phyloP scores from a whole-genome alignment of 257 asterid genomes.

The Linderniella brevidens region DNA sequence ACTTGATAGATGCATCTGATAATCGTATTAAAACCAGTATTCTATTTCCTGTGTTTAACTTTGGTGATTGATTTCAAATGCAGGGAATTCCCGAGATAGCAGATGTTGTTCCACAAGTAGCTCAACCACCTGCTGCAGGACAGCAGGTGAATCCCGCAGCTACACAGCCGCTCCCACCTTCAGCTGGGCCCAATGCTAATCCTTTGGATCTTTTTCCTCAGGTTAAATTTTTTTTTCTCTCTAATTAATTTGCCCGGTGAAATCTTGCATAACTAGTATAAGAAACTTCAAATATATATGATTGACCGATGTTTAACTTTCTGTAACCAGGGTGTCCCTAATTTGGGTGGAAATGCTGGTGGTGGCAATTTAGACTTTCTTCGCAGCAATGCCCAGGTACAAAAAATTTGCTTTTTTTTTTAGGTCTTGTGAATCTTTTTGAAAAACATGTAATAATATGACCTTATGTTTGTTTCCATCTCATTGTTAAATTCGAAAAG shows the following conservation, averaged over 20 bases:
- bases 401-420: no score
- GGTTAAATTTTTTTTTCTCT: no score
- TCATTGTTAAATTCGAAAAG: constrained; percentile 24
- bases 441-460: background rate
- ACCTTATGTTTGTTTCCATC: constrained; percentile 1
- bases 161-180: no score
- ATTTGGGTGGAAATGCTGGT: constrained; percentile 35
- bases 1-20: background rate
- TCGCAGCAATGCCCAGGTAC: constrained; percentile 64
- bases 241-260: no score
- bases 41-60: no score
- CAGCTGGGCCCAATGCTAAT: constrained; percentile 58
- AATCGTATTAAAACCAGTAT: constrained; percentile 11
- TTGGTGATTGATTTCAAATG: no score
- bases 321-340: constrained; percentile 40
- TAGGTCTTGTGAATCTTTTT: background rate
- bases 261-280: no score
- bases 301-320: no score
- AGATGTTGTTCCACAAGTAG: constrained; percentile 37
- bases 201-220: constrained; percentile 76
- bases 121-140: constrained; percentile 22
- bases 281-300: no score
- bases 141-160: no score
- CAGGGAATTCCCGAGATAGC: no score
- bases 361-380: constrained; percentile 58